Evolutionary conservation across 495 filamentous ascomycete genomes (phyloP).

Genomic region (Penicillium manginii): DNA sequence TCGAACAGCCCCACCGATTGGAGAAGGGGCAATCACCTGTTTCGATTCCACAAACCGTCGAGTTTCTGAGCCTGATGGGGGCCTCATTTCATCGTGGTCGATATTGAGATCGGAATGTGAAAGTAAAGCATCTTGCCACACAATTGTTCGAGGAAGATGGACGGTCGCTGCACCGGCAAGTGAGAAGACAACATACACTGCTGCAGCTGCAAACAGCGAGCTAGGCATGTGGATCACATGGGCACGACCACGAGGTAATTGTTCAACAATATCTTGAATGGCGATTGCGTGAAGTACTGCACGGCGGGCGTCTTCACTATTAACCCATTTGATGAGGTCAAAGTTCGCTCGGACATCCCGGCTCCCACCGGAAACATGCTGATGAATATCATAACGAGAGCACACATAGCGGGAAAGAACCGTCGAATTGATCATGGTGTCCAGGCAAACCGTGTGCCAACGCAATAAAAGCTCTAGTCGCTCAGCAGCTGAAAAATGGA

Average conservation of each 20-base stretch:
- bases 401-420: conserved; percentile 47
- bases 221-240: conserved; percentile 53
- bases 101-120: conserved; percentile 41
- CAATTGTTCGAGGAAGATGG: conserved; percentile 42
- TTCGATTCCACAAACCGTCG: conserved; percentile 40
- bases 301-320: conserved; percentile 44
- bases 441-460: conserved; percentile 55
- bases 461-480: conserved; percentile 47
- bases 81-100: conserved; percentile 27
- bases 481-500: conserved; percentile 42
- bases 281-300: conserved; percentile 52
- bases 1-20: conserved; percentile 29
- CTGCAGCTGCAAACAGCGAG: conserved; percentile 49
- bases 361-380: conserved; percentile 41
- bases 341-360: conserved; percentile 32
- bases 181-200: conserved; percentile 47
- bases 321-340: conserved; percentile 45
- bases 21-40: conserved; percentile 18
- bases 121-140: conserved; percentile 49
- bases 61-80: conserved; percentile 38
- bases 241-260: conserved; percentile 48
- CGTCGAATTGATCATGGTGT: conserved; percentile 49
- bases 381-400: conserved; percentile 43
- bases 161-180: conserved; percentile 43
- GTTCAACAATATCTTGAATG: conserved; percentile 56